Evolutionary conservation across 2,329 filamentous ascomycete species (phyloP), one percentile per base, ranked within the genome.

Genomic region (Exophiala sp.): DNA sequence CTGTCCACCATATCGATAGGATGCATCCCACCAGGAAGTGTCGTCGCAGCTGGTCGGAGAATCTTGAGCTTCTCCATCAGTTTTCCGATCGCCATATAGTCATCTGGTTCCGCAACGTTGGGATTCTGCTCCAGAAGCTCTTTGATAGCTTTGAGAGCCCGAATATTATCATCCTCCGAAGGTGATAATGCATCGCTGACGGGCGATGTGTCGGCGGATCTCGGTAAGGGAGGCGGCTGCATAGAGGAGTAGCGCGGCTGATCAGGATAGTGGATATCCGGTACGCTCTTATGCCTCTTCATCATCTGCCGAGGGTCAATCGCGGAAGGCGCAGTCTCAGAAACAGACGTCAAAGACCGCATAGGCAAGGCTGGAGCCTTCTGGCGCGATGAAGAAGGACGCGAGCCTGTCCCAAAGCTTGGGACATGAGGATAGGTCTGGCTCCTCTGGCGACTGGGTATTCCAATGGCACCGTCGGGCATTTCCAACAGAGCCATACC

Each of bases 31-130:
- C 74, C 75, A 18, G 74, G 71, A 20, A 76, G 63, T 10, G 49
- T 33, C 6, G 65, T 57, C 60, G 65, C 61, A 43, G 69, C 50
- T 47, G 65, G 70, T 61, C 84, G 80, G 43, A 87, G 82, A 34
- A 95, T 75, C 56, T 88, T 84, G 29, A 96, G 78, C 71, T 92
- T 95, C 70, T 95, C 88, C 68, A 91, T 92, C 60, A 96, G 74
- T 67, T 90, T 89, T 14, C 89, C 79, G 44, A 96, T 84, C 2
- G 84, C 83, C 60, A 88, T 71, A 68, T 87, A 91, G 59, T 96
- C 91, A 63, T 82, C 81, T 43, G 89, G 82, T 65, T 94, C 88
- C 12, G 88, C 82, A 32, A 90, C 81, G 1, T 84, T 86, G 10
- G 85, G 83, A 62, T 87, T 82, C 56, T 85, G 84, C 63, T 89